phyloP scores from a whole-genome alignment of 306 rosid genomes.

The Cicer pinnatifidum region DNA sequence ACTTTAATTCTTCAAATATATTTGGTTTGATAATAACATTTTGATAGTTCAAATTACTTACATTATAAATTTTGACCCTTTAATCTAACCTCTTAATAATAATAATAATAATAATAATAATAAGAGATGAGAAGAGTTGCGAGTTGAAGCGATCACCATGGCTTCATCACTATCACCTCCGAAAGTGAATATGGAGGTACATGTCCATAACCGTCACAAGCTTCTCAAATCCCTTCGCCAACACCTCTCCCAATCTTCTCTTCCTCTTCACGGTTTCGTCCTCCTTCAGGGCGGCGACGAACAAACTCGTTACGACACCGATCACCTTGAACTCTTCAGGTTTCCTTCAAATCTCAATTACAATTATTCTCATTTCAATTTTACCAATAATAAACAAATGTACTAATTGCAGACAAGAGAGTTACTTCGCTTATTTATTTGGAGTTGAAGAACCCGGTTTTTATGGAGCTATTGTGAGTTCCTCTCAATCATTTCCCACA shows the following conservation, averaged over 20 bases:
- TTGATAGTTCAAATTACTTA: no score
- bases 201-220: constrained; percentile 61
- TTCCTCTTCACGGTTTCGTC: constrained; percentile 72
- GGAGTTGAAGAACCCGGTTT: constrained; percentile 88
- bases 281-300: constrained; percentile 93
- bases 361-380: neutral
- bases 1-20: no score
- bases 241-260: constrained; percentile 57
- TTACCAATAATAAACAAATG: neutral
- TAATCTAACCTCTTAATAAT: no score
- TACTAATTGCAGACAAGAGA: constrained; percentile 72
- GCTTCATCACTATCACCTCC: constrained; percentile 57
- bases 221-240: constrained; percentile 63
- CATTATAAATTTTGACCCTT: no score
- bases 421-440: constrained; percentile 89
- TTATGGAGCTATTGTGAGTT: constrained; percentile 85
- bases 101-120: no score
- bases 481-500: neutral
- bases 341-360: neutral
- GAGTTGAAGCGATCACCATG: constrained; percentile 37
- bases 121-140: neutral
- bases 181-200: constrained; percentile 61
- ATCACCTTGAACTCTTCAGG: constrained; percentile 88
- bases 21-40: no score
- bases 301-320: constrained; percentile 84